phyloP scores from a whole-genome alignment of 1,284 basidiomycete genomes.

The Marasmius oreades region DNA sequence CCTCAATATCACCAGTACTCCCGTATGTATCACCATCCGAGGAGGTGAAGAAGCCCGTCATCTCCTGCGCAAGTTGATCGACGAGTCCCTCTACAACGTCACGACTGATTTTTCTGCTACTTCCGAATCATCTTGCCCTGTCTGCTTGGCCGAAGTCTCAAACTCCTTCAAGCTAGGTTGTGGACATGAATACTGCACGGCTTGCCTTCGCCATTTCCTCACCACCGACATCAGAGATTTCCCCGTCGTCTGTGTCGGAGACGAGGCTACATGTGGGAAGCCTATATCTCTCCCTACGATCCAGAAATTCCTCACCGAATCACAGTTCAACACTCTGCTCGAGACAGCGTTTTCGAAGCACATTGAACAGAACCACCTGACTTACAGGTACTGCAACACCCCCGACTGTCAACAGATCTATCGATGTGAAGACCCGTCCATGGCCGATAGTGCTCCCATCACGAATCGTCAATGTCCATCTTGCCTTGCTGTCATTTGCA shows the following conservation, averaged over 20 bases:
- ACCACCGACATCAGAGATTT: conserved; percentile 38
- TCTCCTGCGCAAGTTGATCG: conserved; percentile 37
- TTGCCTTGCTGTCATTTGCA: conserved; percentile 49
- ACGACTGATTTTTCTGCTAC: conserved; percentile 11
- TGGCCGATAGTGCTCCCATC: conserved; percentile 19
- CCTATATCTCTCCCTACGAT: conserved; percentile 50
- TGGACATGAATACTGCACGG: conserved; percentile 49
- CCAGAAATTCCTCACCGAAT: conserved; percentile 38
- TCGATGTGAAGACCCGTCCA: conserved; percentile 30
- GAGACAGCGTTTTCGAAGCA: conserved; percentile 42
- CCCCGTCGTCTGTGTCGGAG: conserved; percentile 49
- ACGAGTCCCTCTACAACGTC: conserved; percentile 30
- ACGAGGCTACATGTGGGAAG: conserved; percentile 41
- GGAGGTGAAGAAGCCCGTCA: conserved; percentile 50
- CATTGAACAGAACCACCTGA: conserved; percentile 39
- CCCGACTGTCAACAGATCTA: conserved; percentile 58
- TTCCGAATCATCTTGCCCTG: conserved; percentile 37
- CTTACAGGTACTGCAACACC: conserved; percentile 52
- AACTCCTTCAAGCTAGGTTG: conserved; percentile 45
- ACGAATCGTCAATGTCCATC: conserved; percentile 41
- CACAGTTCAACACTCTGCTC: conserved; percentile 42
- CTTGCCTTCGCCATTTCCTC: conserved; percentile 49
- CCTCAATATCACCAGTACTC: conserved; percentile 31
- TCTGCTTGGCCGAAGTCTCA: conserved; percentile 45
- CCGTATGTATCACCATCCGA: conserved; percentile 37